phyloP scores from a whole-genome alignment of 345 rosid species.

The Camelina neglecta region DNA sequence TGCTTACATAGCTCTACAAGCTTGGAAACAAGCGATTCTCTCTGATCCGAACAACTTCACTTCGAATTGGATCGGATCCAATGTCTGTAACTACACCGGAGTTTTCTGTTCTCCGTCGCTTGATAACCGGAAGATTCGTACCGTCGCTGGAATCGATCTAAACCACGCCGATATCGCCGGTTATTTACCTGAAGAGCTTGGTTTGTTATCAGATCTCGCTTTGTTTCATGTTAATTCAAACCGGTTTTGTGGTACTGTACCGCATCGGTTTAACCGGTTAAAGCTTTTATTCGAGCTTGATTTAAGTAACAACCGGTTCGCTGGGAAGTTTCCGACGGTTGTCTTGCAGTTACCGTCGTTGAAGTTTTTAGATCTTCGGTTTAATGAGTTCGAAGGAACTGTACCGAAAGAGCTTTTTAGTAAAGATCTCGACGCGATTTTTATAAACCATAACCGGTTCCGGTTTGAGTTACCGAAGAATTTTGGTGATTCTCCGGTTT shows the following conservation, averaged over 20 bases:
- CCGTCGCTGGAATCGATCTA: constrained; percentile 82
- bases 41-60: constrained; percentile 74
- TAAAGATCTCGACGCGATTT: constrained; percentile 69
- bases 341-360: constrained; percentile 58
- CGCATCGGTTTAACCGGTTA: constrained; percentile 55
- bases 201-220: constrained; percentile 72
- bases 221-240: constrained; percentile 81
- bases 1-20: constrained; percentile 83
- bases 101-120: constrained; percentile 67
- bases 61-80: constrained; percentile 62
- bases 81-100: constrained; percentile 59
- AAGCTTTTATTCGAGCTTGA: constrained; percentile 72
- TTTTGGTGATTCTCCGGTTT: constrained; percentile 76
- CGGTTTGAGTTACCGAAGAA: constrained; percentile 66
- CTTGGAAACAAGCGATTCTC: constrained; percentile 83
- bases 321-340: constrained; percentile 71
- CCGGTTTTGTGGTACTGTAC: constrained; percentile 76
- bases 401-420: constrained; percentile 71
- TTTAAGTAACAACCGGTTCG: constrained; percentile 78
- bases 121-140: constrained; percentile 54
- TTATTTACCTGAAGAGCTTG: constrained; percentile 81
- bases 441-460: constrained; percentile 73
- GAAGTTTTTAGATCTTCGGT: constrained; percentile 74
- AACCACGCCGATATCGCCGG: constrained; percentile 85
- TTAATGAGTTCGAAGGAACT: constrained; percentile 75